Evolutionary conservation across 495 filamentous ascomycete genomes (phyloP), one percentile per base, ranked within the genome.

Genomic region (Choiromyces venosus): DNA sequence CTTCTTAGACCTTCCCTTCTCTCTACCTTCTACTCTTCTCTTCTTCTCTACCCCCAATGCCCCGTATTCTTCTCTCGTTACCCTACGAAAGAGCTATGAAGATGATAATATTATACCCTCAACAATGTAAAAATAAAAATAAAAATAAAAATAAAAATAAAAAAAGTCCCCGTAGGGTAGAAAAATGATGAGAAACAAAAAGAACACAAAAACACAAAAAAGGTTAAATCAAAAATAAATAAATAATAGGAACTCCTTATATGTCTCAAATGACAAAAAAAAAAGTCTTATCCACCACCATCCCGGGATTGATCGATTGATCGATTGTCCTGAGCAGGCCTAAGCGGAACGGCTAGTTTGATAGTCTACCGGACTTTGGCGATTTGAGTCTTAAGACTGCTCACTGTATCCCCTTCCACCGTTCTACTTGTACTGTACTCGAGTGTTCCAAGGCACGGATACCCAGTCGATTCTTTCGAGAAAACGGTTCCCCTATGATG

Each of bases 311-410:
- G 19, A 8, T 21, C 42, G 42, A n/a, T 46, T 4, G 9, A 46
- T 46, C 19, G 42, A 46, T 21, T 21, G 42, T n/a, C n/a, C n/a
- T n/a, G 73, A 38, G 72, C 72, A 76, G 74, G 75, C 56, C 75
- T 72, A 65, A 76, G 75, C 75, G 75, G 69, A 46, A 44, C 46
- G 46, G 44, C 68, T 71, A 72, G 73, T 37, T 66, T n/a, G n/a
- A n/a, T n/a, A n/a, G n/a, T n/a, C 36, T 74, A 74, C 72, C 72
- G 56, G 56, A 44, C 56, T n/a, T n/a, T n/a, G 42, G 42, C 4
- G 42, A 46, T 46, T n/a, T n/a, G 42, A 46, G 42, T 1, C 42
- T n/a, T 46, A 21, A 46, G n/a, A n/a, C n/a, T n/a, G n/a, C n/a
- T n/a, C n/a, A n/a, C n/a, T n/a, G n/a, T n/a, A n/a, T n/a, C n/a